Evolutionary conservation across 2,329 filamentous ascomycete species (phyloP).

Genomic region (Hypocrella siamensis): DNA sequence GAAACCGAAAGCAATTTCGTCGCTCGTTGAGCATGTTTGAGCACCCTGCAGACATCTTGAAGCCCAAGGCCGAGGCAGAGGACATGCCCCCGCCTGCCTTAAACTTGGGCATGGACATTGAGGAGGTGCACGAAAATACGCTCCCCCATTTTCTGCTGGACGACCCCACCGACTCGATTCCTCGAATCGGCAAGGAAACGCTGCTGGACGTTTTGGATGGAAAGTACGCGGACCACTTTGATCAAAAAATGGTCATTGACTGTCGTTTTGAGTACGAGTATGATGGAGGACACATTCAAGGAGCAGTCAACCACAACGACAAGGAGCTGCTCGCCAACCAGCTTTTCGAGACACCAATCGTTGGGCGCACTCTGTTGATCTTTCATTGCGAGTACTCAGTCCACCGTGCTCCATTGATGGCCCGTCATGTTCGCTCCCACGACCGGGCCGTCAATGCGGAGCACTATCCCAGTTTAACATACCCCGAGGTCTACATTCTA

Average conservation of each 20-base stretch:
- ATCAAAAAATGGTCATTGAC: conserved; percentile 78
- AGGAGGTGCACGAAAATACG: conserved; percentile 55
- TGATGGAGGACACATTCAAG: conserved; percentile 85
- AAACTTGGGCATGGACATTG: conserved; percentile 69
- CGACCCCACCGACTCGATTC: conserved; percentile 71
- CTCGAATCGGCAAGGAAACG: conserved; percentile 69
- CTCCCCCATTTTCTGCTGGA: conserved; percentile 76
- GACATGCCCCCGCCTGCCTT: conserved; percentile 29
- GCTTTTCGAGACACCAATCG: conserved; percentile 55
- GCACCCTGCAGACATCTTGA: conserved; percentile 74
- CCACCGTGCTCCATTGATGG: conserved; percentile 91
- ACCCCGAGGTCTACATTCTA: conserved; percentile 92
- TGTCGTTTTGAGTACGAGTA: conserved; percentile 99
- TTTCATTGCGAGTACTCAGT: conserved; percentile 99
- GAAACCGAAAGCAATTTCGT: conserved; percentile 76
- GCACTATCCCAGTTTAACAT: conserved; percentile 76
- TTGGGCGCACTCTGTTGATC: conserved; percentile 64
- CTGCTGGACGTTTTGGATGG: conserved; percentile 80
- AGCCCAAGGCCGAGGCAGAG: conserved; percentile 50
- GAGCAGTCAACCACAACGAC: conserved; percentile 91
- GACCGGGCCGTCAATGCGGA: conserved; percentile 78
- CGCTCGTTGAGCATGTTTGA: conserved; percentile 98
- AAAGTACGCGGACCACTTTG: conserved; percentile 59
- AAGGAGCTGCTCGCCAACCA: conserved; percentile 72
- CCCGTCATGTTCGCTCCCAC: conserved; percentile 76